Evolutionary conservation across 1,284 basidiomycete genomes (phyloP), one percentile per base, ranked within the genome.

Genomic region (Omphalotus olearius): DNA sequence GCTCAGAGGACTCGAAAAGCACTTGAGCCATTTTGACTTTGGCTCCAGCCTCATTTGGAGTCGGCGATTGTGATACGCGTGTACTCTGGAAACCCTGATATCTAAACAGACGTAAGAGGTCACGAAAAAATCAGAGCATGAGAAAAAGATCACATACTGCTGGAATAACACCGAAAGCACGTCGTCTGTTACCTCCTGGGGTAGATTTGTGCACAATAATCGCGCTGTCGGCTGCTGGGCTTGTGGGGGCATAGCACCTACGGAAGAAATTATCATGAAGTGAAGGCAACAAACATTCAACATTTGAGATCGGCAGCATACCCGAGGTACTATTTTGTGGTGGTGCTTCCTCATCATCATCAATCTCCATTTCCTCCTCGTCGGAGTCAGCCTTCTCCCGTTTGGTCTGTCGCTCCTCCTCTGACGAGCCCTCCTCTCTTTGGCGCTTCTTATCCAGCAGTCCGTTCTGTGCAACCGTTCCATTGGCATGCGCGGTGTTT

Each of bases 81-180:
- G 85, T 80, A 18, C 80, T 76, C 62, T 82, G 74, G 69, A 89
- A 88, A 20, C 91, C 90, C 62, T 85, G 80, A 62, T 91, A 89
- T 64, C 89, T 85, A 28, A 36, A 42, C 52, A 50, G 53, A 38
- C 45, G 44, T 52, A 46, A 54, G 28, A 54, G 36, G 45, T 28
- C 41, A 44, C 33, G 33, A 30, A 48, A 3, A 16, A 36, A 18
- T 35, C n/a, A 45, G 35, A 16, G 47, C 4, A 9, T 16, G 11
- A 47, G 52, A 38, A 44, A 18, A 47, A 47, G 23, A 46, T 36
- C 2, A 79, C 90, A 51, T 62, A 91, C 91, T 92, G 89, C 69
- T 92, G 88, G 71, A 93, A 93, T 16, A 93, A 69, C n/a, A 91
- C 85, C 6, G 82, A 80, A 23, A 93, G 75, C 37, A 90, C 83